Conservation (phyloP, 1,284 basidiomycete species). For the Pseudozyma sp. region DNA sequence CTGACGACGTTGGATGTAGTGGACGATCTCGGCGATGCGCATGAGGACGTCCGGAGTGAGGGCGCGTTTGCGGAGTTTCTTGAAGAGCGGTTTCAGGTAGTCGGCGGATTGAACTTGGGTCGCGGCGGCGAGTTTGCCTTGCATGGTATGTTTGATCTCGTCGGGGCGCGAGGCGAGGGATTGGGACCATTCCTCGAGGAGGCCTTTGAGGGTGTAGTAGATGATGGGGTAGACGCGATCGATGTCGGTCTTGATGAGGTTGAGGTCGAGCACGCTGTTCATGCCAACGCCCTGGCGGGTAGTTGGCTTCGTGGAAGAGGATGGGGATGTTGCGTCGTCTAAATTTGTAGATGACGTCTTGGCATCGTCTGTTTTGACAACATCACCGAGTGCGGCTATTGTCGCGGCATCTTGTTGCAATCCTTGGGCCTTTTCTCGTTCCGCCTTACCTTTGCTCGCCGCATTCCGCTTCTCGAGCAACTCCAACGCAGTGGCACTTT, state of each 20-base stretch:
- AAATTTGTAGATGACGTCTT: background rate
- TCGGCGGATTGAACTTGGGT: conserved; percentile 95
- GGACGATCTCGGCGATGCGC: conserved; percentile 92
- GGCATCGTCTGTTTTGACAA: background rate
- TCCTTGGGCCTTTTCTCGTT: conserved; percentile 36
- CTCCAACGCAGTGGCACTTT: conserved; percentile 74
- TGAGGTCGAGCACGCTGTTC: conserved; percentile 71
- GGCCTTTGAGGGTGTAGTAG: conserved; percentile 90
- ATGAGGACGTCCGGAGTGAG: conserved; percentile 86
- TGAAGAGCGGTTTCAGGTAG: conserved; percentile 96
- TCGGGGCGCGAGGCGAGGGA: conserved; percentile 88
- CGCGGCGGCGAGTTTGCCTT: conserved; percentile 92
- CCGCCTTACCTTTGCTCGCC: conserved; percentile 40
- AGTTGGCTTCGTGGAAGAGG: conserved; percentile 3
- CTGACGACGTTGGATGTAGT: conserved; percentile 92
- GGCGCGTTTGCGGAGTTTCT: conserved; percentile 83
- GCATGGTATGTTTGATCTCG: conserved; percentile 81
- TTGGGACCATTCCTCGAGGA: conserved; percentile 94
- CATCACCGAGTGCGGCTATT: conserved; percentile 1
- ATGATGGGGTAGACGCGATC: conserved; percentile 96
- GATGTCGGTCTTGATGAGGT: conserved; percentile 88
- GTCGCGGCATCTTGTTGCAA: conserved; percentile 9
- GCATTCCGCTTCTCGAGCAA: conserved; percentile 74
- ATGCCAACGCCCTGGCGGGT: conserved; percentile 62
- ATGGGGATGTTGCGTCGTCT: background rate